These are phyloP conservation scores for Coelastrella sp. DNA, from an alignment of 139 green algal species.

Conservation along the genomic window DNA sequence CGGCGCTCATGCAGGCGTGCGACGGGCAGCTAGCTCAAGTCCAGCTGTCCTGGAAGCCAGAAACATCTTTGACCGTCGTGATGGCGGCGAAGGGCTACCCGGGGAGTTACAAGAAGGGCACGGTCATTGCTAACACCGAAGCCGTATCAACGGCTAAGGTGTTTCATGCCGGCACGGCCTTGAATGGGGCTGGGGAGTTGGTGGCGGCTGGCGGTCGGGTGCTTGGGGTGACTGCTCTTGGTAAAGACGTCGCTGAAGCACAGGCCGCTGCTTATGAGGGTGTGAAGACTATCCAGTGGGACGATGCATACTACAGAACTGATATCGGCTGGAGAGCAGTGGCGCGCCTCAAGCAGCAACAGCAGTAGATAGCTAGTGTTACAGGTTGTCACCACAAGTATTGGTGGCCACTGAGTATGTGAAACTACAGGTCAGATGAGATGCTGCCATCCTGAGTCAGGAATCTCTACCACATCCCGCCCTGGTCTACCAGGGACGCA, in stretches of 20 bases:
- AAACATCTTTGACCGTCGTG: constrained; percentile 89
- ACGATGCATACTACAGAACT: constrained; percentile 85
- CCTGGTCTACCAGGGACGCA: too few relatives aligned
- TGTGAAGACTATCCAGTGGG: constrained; percentile 84
- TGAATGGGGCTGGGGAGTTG: constrained; percentile 45
- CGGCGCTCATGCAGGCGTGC: constrained; percentile 66
- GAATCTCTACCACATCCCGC: too few relatives aligned
- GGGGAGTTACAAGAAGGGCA: constrained; percentile 89
- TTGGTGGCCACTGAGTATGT: too few relatives aligned
- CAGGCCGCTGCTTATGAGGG: constrained; percentile 86
- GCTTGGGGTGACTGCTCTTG: constrained; percentile 85
- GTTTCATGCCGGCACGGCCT: constrained; percentile 89
- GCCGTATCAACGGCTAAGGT: constrained; percentile 77
- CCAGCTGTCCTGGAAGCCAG: constrained; percentile 69
- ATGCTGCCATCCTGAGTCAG: too few relatives aligned
- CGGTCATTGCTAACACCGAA: constrained; percentile 79
- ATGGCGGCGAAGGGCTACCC: constrained; percentile 96
- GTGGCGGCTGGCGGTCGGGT: constrained; percentile 83
- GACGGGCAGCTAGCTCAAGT: constrained; percentile 59
- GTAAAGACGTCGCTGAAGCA: constrained; percentile 72
- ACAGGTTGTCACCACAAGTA: not conserved
- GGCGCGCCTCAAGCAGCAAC: constrained; percentile 46
- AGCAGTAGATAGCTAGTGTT: not conserved
- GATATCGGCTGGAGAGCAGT: constrained; percentile 93
- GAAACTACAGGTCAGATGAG: too few relatives aligned